These are phyloP conservation scores for Euphorbia corollata DNA, from an alignment of 441 rosid species.

Conservation along the genomic window DNA sequence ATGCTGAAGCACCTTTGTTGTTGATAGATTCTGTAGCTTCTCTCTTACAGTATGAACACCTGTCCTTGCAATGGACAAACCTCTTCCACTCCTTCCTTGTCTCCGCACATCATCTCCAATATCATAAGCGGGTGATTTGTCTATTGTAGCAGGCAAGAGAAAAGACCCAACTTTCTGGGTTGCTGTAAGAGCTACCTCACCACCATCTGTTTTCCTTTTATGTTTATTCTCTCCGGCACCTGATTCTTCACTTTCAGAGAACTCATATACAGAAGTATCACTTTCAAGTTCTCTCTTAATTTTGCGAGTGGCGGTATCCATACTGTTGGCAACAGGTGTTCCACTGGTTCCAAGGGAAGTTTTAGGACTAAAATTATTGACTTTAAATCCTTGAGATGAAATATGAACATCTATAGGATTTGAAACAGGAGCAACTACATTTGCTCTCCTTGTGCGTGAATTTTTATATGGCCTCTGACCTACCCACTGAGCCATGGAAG, in stretches of 20 bases:
- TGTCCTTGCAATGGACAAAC: constrained; percentile 45
- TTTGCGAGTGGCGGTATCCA: constrained; percentile 41
- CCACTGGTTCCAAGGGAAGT: constrained; percentile 45
- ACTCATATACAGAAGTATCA: constrained; percentile 61
- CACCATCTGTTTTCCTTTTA: constrained; percentile 46
- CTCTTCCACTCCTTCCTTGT: constrained; percentile 74
- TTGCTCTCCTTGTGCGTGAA: constrained; percentile 77
- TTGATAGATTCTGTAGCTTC: constrained; percentile 52
- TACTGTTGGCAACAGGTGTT: constrained; percentile 32
- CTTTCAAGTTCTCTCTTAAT: constrained; percentile 58
- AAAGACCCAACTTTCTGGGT: constrained; percentile 49
- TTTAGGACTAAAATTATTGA: constrained; percentile 57
- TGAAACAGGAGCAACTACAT: constrained; percentile 66
- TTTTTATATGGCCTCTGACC: constrained; percentile 88
- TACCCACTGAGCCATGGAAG: constrained; percentile 92
- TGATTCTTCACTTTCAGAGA: constrained; percentile 87
- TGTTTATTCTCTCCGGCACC: constrained; percentile 68
- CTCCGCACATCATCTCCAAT: constrained; percentile 61
- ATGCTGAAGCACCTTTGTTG: constrained; percentile 50
- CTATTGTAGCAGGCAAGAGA: constrained; percentile 46
- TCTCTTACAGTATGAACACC: constrained; percentile 45
- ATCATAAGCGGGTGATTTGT: constrained; percentile 45
- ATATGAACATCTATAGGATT: constrained; percentile 48
- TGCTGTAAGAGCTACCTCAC: constrained; percentile 37
- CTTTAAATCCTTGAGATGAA: constrained; percentile 52